Evolutionary conservation across 805 yeast species (phyloP).

Genomic region (Metschnikowia cubensis): DNA sequence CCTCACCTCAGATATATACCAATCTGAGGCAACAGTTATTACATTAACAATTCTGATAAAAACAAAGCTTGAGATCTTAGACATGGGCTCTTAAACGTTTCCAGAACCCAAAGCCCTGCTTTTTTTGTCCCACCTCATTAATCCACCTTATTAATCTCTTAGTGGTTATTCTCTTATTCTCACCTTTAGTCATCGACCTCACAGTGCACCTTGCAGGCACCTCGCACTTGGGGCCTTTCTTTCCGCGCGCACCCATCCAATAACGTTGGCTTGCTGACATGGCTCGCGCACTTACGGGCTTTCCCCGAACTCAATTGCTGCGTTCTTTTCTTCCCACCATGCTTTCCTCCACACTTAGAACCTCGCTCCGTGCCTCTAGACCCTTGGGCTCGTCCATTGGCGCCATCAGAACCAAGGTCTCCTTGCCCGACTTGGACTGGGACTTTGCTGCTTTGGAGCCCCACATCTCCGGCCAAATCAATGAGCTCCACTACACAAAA

Average conservation of each 20-base stretch:
- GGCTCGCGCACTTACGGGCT: neutral
- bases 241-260: constrained; percentile 2
- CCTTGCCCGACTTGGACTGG: constrained; percentile 46
- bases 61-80: no score
- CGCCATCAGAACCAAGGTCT: constrained; percentile 21
- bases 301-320: neutral
- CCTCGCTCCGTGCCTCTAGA: constrained; percentile 12
- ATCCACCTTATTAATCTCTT: no score
- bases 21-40: no score
- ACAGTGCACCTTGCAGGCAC: neutral
- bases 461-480: constrained; percentile 42
- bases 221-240: neutral
- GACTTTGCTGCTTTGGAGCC: constrained; percentile 47
- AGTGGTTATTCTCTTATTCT: no score
- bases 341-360: constrained; percentile 17
- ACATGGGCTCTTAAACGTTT: no score
- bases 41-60: no score
- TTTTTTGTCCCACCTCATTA: no score
- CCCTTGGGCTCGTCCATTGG: constrained; percentile 14
- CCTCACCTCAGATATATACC: no score
- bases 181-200: no score
- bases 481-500: constrained; percentile 46
- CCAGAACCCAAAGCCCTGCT: no score
- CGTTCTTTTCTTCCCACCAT: constrained; percentile 4
- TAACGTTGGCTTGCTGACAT: neutral